Conservation (phyloP, 2,329 filamentous ascomycete genomes). For the Monosporascus sp. region DNA sequence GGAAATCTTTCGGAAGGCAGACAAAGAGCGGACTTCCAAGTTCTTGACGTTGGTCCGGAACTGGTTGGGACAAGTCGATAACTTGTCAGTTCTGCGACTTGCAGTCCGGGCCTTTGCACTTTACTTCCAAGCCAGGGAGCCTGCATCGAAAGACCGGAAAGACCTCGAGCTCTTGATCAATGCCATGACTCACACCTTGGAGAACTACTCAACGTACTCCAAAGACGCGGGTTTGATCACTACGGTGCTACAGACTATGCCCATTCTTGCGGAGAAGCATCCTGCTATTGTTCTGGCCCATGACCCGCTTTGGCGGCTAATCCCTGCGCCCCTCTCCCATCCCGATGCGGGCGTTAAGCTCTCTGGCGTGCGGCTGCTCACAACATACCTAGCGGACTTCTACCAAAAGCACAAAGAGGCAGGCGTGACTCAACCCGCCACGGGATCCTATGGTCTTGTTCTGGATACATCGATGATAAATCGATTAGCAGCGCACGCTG, state of each 20-base stretch:
- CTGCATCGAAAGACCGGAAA: slow-evolving; percentile 56
- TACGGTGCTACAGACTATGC: slow-evolving; percentile 65
- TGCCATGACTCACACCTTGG: slow-evolving; percentile 49
- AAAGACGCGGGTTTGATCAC: slow-evolving; percentile 69
- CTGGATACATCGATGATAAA: slow-evolving; percentile 61
- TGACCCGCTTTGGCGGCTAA: slow-evolving; percentile 63
- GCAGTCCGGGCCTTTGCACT: slow-evolving; percentile 77
- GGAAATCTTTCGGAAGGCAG: slow-evolving; percentile 73
- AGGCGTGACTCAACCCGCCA: slow-evolving; percentile 55
- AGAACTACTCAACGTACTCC: slow-evolving; percentile 47
- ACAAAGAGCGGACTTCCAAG: slow-evolving; percentile 64
- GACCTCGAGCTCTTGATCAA: slow-evolving; percentile 61
- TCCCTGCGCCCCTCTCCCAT: slow-evolving; percentile 67
- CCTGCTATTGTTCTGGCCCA: slow-evolving; percentile 61
- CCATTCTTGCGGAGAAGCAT: slow-evolving; percentile 62
- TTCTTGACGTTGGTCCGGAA: slow-evolving; percentile 67
- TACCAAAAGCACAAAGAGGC: slow-evolving; percentile 55
- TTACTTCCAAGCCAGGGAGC: slow-evolving; percentile 69
- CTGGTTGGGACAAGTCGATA: slow-evolving; percentile 74
- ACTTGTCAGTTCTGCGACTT: slow-evolving; percentile 64
- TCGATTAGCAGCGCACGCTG: slow-evolving; percentile 41
- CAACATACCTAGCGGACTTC: slow-evolving; percentile 76
- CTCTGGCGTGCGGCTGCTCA: slow-evolving; percentile 67
- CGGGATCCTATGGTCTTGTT: slow-evolving; percentile 65
- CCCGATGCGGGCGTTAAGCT: slow-evolving; percentile 71